Conservation (phyloP, 495 filamentous ascomycete species). For the Daldinia concentrica region DNA sequence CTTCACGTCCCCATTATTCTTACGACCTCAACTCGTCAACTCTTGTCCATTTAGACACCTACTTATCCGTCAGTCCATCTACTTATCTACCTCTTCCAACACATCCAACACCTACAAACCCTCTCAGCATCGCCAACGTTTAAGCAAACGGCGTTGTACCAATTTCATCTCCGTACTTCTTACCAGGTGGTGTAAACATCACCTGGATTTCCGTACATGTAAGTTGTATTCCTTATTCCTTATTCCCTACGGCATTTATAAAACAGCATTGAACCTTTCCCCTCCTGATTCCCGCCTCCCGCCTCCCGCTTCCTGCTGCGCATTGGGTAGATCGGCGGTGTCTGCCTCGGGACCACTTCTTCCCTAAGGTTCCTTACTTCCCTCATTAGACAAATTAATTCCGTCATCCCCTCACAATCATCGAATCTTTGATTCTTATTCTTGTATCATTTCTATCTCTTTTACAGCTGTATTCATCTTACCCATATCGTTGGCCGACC, state of each 20-base stretch:
- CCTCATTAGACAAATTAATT: conserved; percentile 31
- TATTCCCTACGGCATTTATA: background rate
- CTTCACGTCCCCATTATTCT: conserved; percentile 1
- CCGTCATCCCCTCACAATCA: conserved; percentile 31
- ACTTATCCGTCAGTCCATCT: conserved; percentile 2
- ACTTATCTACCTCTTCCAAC: background rate
- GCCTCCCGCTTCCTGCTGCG: conserved; percentile 23
- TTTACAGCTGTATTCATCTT: conserved; percentile 1
- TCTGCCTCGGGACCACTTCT: conserved; percentile 37
- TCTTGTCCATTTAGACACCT: conserved; percentile 1
- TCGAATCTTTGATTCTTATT: conserved; percentile 11
- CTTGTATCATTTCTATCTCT: conserved; percentile 10
- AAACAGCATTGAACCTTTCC: background rate
- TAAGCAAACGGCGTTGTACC: background rate
- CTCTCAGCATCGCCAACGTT: background rate
- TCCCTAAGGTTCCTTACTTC: conserved; percentile 20
- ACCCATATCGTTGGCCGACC: background rate
- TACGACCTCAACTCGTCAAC: conserved; percentile 7
- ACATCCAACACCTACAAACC: background rate
- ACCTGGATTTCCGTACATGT: conserved; percentile 2
- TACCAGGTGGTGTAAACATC: background rate
- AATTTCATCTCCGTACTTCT: background rate
- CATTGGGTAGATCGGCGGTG: conserved; percentile 35
- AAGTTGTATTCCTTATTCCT: background rate
- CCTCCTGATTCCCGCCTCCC: conserved; percentile 14